phyloP scores from a whole-genome alignment of 495 filamentous ascomycete species.

The Entonaema liquescens region DNA sequence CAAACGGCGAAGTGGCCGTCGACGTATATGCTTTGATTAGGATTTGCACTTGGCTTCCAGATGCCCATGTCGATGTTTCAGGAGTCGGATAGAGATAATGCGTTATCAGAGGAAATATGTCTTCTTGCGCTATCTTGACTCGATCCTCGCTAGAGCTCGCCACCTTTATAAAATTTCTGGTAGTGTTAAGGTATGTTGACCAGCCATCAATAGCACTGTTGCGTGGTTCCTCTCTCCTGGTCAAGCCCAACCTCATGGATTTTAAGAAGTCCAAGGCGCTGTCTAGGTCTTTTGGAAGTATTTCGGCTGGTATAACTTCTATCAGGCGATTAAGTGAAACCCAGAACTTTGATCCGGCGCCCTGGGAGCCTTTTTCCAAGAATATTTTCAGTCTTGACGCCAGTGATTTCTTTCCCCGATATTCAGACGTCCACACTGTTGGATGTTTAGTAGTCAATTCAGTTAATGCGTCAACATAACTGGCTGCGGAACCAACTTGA shows the following conservation, averaged over 20 bases:
- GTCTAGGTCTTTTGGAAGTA: conserved; percentile 48
- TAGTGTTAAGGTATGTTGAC: conserved; percentile 72
- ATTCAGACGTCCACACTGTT: conserved; percentile 76
- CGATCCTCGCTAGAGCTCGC: conserved; percentile 37
- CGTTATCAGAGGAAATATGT: conserved; percentile 51
- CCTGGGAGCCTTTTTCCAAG: conserved; percentile 84
- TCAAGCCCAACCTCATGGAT: conserved; percentile 73
- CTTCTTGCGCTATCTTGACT: conserved; percentile 54
- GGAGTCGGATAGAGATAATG: conserved; percentile 52
- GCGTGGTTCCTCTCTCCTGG: conserved; percentile 75
- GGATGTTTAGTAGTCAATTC: conserved; percentile 69
- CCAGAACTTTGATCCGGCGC: conserved; percentile 76
- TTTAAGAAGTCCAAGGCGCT: conserved; percentile 64
- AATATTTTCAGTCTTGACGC: conserved; percentile 72
- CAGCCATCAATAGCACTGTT: conserved; percentile 73
- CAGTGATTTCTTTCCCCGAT: conserved; percentile 71
- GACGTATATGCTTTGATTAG: conserved; percentile 50
- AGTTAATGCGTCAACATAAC: conserved; percentile 70
- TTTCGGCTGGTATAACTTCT: conserved; percentile 63
- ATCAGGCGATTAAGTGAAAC: conserved; percentile 67
- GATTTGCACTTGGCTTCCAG: conserved; percentile 42
- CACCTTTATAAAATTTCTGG: conserved; percentile 57
- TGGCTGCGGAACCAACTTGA: conserved; percentile 76
- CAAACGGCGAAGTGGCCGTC: conserved; percentile 38
- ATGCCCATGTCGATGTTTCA: conserved; percentile 48